Base-by-base conservation (phyloP, 78 protist genomes). In the Polysphondylium violaceum region DNA sequence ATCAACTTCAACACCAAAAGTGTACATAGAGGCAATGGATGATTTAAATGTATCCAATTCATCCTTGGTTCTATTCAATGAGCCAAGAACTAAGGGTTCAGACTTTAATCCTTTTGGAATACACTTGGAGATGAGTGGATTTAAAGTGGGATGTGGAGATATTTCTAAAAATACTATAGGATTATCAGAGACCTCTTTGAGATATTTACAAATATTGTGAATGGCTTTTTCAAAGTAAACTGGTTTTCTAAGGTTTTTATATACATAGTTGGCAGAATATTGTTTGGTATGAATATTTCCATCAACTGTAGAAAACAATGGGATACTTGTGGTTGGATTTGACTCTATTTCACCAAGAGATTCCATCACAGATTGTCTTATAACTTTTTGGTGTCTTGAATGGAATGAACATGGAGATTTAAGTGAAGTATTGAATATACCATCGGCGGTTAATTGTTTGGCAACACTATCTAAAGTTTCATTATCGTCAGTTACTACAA, bases 321-420 rank as follows among this genome's bases (percentile, higher is more conserved):
- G 91, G 3, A 83, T 69, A 25, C 55, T 27, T 21, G 51, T 21
- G 9, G 14, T 5, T 29, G 17, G 11, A 4, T 27, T 72, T 50
- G 78, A 29, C 2, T 29, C 27, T 17, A 69, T 19, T 9, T 64
- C 33, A 3, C 25, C 25, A 0, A 69, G 8, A 27, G 27, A 19
- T 56, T 31, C n/a, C 16, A 68, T 38, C 14, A 83, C 68, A 23
- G 41, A 3, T 25, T n/a, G 12, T 58, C 58, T 83, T 1, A 83
- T 41, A 16, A 33, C 27, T 31, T 83, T 65, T 69, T 83, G 91
- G 0, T 43, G 17, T 14, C 71, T 53, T 6, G 71, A 38, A 27
- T 83, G 91, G 79, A 83, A 83, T 36, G 79, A 51, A 40, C 91
- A 83, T 35, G 91, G 91, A 33, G 91, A 63, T 41, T 51, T 71